phyloP scores from a whole-genome alignment of 2,329 filamentous ascomycete species.

The Endoconidiophora laricicola region DNA sequence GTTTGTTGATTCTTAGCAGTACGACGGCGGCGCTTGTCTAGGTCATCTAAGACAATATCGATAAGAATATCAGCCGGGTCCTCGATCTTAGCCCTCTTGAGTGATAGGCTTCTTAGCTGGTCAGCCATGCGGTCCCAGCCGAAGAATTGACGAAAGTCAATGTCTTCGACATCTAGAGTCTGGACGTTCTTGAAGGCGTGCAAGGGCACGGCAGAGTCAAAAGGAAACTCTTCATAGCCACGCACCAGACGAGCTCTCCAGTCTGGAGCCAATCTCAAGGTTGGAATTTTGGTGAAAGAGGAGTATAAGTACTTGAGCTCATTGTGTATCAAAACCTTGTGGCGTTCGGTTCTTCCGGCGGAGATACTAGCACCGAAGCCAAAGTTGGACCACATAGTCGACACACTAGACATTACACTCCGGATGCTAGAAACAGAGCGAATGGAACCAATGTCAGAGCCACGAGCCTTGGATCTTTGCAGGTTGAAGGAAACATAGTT shows the following conservation, averaged over 20 bases:
- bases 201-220: slow-evolving; percentile 92
- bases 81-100: slow-evolving; percentile 76
- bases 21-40: slow-evolving; percentile 76
- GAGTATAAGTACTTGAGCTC: slow-evolving; percentile 96
- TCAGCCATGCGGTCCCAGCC: slow-evolving; percentile 92
- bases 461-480: slow-evolving; percentile 60
- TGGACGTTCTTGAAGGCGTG: slow-evolving; percentile 95
- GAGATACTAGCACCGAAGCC: slow-evolving; percentile 67
- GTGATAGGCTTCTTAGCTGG: slow-evolving; percentile 71
- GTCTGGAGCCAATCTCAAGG: slow-evolving; percentile 76
- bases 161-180: slow-evolving; percentile 81
- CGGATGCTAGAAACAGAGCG: slow-evolving; percentile 92
- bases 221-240: slow-evolving; percentile 94
- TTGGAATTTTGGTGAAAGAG: slow-evolving; percentile 95
- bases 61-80: slow-evolving; percentile 82
- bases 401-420: slow-evolving; percentile 96
- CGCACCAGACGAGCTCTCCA: slow-evolving; percentile 78
- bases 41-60: slow-evolving; percentile 88
- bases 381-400: slow-evolving; percentile 76
- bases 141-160: slow-evolving; percentile 93
- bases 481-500: slow-evolving; percentile 94
- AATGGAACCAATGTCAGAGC: slow-evolving; percentile 76
- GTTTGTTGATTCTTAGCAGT: slow-evolving; percentile 76
- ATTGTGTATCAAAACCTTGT: slow-evolving; percentile 67
- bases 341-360: slow-evolving; percentile 69